Percentiles rank a stretch among this genome's conserved stretches.
These are phyloP conservation scores for Setaria italica DNA, from an alignment of 202 grass and related monocot genomes.

Conservation along the genomic window DNA sequence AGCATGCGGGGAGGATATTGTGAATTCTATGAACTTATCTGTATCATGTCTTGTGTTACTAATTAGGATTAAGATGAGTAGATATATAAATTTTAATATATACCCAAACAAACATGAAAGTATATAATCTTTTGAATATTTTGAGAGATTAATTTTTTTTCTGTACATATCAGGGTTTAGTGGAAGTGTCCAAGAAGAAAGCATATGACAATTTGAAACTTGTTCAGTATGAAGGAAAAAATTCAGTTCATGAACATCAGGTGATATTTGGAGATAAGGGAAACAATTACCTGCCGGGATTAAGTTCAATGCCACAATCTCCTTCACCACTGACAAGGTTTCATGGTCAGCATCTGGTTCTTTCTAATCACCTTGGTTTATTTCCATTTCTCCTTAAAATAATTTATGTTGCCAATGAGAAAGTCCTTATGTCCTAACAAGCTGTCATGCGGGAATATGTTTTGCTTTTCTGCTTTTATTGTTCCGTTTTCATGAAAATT, in stretches of 20 bases:
- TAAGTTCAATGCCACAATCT: neutral
- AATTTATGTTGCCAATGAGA: no score
- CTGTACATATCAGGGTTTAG: neutral
- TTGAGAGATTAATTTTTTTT: neutral
- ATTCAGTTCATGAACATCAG: neutral
- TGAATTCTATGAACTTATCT: neutral
- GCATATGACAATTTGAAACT: constrained; percentile 24
- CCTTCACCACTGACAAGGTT: neutral
- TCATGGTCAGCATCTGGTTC: neutral
- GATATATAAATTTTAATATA: no score
- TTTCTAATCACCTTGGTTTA: neutral
- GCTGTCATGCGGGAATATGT: no score
- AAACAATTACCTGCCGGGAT: neutral
- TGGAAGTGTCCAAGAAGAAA: neutral
- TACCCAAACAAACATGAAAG: no score
- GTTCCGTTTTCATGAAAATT: no score
- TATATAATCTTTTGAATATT: no score
- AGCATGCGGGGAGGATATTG: neutral
- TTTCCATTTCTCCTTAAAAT: neutral
- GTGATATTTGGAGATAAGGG: neutral
- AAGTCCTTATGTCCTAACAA: no score
- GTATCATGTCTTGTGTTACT: neutral
- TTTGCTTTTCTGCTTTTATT: no score
- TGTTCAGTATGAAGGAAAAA: neutral
- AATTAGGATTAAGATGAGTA: no score